A percentile compares a stretch with the other conserved stretches of the same genome.
phyloP scores from a whole-genome alignment of 2,329 filamentous ascomycete genomes.

The Cladosporium phlei region DNA sequence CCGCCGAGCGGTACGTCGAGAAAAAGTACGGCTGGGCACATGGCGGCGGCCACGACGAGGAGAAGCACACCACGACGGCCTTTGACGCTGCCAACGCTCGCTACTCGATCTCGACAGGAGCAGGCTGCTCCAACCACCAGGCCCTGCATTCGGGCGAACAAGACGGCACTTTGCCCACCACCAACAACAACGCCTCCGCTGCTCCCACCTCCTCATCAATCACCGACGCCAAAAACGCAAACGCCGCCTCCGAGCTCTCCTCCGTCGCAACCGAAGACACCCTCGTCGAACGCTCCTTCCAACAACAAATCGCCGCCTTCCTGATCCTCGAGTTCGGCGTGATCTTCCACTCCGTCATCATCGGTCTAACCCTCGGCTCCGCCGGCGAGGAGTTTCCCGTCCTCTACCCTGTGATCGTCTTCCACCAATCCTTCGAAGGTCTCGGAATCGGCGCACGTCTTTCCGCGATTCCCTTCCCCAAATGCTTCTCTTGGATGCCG shows the following conservation, averaged over 20 bases:
- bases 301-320: conserved; percentile 76
- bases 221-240: conserved; percentile 13
- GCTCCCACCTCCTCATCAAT: conserved; percentile 11
- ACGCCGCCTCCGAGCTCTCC: conserved; percentile 13
- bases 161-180: conserved; percentile 23
- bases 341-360: conserved; percentile 65
- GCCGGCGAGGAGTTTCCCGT: conserved; percentile 55
- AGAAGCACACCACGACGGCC: conserved; percentile 17
- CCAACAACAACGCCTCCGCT: background rate
- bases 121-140: conserved; percentile 32
- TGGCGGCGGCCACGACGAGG: conserved; percentile 21
- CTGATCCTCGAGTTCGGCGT: conserved; percentile 95
- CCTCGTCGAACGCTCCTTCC: conserved; percentile 44
- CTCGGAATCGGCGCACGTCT: conserved; percentile 83
- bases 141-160: conserved; percentile 41
- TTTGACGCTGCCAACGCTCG: conserved; percentile 22
- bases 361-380: conserved; percentile 72
- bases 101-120: conserved; percentile 17
- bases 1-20: conserved; percentile 48
- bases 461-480: conserved; percentile 71
- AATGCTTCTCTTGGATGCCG: conserved; percentile 64
- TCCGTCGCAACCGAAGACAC: conserved; percentile 1
- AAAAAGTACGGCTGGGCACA: conserved; percentile 41
- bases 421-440: conserved; percentile 92
- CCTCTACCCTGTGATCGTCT: conserved; percentile 63